Conservation (phyloP, 352 stramenopile genomes). For the Phytophthora brassicae region DNA sequence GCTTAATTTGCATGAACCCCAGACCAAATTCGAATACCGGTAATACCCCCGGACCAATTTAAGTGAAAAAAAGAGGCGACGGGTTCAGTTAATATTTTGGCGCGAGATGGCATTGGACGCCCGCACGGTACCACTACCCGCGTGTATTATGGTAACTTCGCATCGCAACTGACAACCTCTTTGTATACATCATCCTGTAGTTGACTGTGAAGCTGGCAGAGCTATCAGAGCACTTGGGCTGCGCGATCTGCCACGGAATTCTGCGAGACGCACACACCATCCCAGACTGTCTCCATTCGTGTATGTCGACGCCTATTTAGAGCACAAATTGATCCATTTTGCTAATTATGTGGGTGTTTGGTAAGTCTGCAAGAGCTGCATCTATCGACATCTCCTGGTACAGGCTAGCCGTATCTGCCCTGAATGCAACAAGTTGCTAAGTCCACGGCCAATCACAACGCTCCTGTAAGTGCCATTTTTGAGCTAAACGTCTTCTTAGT, state of each 20-base stretch:
- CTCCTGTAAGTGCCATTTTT: conserved; percentile 48
- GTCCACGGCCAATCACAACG: conserved; percentile 54
- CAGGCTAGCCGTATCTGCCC: conserved; percentile 59
- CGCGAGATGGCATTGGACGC: conserved; percentile 28
- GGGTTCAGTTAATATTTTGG: conserved; percentile 20
- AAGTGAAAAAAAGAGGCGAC: conserved; percentile 9
- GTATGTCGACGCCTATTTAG: conserved; percentile 29
- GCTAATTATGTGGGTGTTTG: background rate
- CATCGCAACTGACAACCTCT: background rate
- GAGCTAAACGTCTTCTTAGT: background rate
- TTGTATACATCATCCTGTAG: conserved; percentile 21
- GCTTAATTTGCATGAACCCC: too few species aligned
- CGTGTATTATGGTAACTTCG: background rate
- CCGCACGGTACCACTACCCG: conserved; percentile 20
- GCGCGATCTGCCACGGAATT: conserved; percentile 64
- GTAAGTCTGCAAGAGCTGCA: conserved; percentile 87
- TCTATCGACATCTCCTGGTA: conserved; percentile 76
- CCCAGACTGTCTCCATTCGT: conserved; percentile 81
- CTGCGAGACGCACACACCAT: conserved; percentile 81
- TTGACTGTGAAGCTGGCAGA: conserved; percentile 51
- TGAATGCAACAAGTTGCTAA: conserved; percentile 60
- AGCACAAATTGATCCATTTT: background rate
- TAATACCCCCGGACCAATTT: too few species aligned
- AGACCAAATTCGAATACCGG: too few species aligned
- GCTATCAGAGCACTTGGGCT: conserved; percentile 69